Evolutionary conservation across 2,329 filamentous ascomycete species (phyloP), one percentile per base, ranked within the genome.

Genomic region (Hirsutella minnesotensis): DNA sequence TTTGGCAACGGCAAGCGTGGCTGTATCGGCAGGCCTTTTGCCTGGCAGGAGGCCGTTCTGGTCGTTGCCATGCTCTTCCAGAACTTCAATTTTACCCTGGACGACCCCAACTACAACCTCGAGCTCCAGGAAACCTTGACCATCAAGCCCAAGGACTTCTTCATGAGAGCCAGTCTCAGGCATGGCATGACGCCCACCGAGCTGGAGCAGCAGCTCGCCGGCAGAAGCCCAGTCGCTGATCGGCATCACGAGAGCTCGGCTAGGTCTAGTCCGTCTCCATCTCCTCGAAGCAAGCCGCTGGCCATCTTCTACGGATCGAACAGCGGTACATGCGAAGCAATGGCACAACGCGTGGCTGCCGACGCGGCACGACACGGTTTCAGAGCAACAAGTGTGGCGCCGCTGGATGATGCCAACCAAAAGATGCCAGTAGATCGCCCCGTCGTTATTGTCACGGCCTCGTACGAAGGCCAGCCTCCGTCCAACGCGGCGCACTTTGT

Each of bases 301-400:
- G 73, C 73, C n/a, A 72, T 89, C 18, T 73, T 80, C 36, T 88
- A 84, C 53, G 84, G 84, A 3, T 83, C 79, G 16, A 86, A 86
- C 54, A 79, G 77, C 2, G 83, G 83, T 0, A 88, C 83, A 2
- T 88, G 83, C 56, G 80, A 87, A 57, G 69, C 77, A 1, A 68
- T 87, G 38, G 78, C 83, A 1, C 72, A 81, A 47, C 67, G 73
- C 22, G 57, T 87, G 10, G 79, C 78, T 1, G 66, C 69, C 9
- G 72, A 78, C 52, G 81, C 81, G 0, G 52, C 65, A 2, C 57
- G 58, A 3, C 75, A 77, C 50, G 83, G 83, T 0, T 86, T 79
- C 57, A 60, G 56, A 4, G 73, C 75, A 5, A 56, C 61, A 2
- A 66, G 64, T 3, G 61, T 81, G 2, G 68, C 72, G 19, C 67